Evolutionary conservation across 2,329 filamentous ascomycete species (phyloP).

Genomic region (Verruconis gallopava): DNA sequence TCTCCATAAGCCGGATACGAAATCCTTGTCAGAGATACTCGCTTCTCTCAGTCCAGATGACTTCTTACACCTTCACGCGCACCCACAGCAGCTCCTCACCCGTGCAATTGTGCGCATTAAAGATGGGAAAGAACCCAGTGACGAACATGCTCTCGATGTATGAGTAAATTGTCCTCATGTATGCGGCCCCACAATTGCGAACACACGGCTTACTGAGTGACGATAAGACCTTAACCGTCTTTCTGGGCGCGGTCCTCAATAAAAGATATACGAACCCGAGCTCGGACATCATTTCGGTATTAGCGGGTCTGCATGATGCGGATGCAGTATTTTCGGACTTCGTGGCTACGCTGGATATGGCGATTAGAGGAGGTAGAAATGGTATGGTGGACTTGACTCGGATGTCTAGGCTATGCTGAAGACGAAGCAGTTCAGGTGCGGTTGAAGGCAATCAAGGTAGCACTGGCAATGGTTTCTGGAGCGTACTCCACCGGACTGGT

Average conservation of each 20-base stretch:
- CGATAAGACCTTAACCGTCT: slow-evolving; percentile 84
- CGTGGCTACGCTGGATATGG: slow-evolving; percentile 66
- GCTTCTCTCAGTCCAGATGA: slow-evolving; percentile 59
- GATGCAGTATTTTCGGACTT: slow-evolving; percentile 83
- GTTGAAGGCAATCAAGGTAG: slow-evolving; percentile 65
- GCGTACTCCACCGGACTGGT: slow-evolving; percentile 90
- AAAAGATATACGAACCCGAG: slow-evolving; percentile 94
- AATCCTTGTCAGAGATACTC: slow-evolving; percentile 54
- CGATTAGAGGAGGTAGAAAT: slow-evolving; percentile 62
- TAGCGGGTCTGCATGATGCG: slow-evolving; percentile 80
- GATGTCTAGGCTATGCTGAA: slow-evolving; percentile 14
- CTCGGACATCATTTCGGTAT: slow-evolving; percentile 81
- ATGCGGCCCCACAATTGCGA: neutral
- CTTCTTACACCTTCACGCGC: slow-evolving; percentile 59
- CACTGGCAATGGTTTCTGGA: slow-evolving; percentile 77
- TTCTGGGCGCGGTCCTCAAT: slow-evolving; percentile 65
- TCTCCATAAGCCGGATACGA: slow-evolving; percentile 66
- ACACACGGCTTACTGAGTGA: too few relatives aligned
- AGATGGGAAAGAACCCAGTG: slow-evolving; percentile 44
- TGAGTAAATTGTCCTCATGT: slow-evolving; percentile 20
- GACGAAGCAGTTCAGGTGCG: slow-evolving; percentile 52
- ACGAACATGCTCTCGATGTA: slow-evolving; percentile 79
- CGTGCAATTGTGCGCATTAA: slow-evolving; percentile 59
- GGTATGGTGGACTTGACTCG: slow-evolving; percentile 38
- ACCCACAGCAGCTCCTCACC: slow-evolving; percentile 66